Base-by-base conservation (phyloP, 1,284 basidiomycete genomes). In the Chiua sp. region DNA sequence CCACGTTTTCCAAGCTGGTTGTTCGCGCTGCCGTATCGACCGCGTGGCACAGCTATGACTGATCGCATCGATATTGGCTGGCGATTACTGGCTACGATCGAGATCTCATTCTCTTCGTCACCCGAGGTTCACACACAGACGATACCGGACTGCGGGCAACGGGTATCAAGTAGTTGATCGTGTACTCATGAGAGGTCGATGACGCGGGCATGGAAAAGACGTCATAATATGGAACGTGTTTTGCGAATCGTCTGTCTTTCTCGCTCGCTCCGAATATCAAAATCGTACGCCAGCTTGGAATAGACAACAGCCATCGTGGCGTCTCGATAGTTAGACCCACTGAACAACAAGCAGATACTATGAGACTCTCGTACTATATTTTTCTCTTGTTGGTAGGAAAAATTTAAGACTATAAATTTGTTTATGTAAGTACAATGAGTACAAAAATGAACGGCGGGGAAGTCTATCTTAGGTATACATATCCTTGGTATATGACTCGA, bases 81-180 rank as follows among this genome's bases (percentile, higher is more conserved):
- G 93, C 91, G 3, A 93, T 95, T 79, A 84, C 82, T 61, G 82
- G 4, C 26, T 86, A 80, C 58, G 91, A 94, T 73, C 85, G 87
- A 56, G 84, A 88, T 44, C 82, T 80, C 3, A 86, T 94, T 61
- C 93, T 95, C 69, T 87, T 93, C 53, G 90, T 95, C 54, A 94
- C 26, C 91, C 79, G 82, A 51, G 90, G 88, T 23, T 88, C 88
- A 54, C 82, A 86, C 61, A 90, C 88, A 37, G 91, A 93, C 56
- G 92, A 94, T 67, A 92, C 94, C 73, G 90, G 87, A 11, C 71
- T 92, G 63, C 95, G 92, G 93, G 93, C 93, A 87, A 88, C 92
- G 20, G 92, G 90, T 20, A 78, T 95, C 59, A 95, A 95, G 76
- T 92, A 94, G 75, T 77, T 95, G 67, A 90, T 92, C 69, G 78